A percentile compares a stretch with the other conserved stretches of the same genome.
Evolutionary conservation across 257 asterid species (phyloP).

Genomic region (Jasminum sambac): DNA sequence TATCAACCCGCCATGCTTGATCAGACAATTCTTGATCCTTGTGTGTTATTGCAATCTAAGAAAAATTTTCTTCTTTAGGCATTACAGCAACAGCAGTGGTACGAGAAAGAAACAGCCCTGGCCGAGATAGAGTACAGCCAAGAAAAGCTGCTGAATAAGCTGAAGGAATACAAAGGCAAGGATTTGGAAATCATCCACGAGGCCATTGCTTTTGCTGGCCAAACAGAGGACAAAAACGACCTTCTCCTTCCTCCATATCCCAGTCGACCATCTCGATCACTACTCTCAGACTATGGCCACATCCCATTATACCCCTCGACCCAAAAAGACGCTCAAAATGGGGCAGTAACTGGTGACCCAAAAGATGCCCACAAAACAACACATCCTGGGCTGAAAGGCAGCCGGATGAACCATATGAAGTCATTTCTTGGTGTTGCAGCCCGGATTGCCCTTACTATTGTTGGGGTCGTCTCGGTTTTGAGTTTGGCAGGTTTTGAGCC

Average conservation of each 20-base stretch:
- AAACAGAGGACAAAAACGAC: slow-evolving; percentile 71
- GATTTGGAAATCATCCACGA: slow-evolving; percentile 76
- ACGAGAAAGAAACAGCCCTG: slow-evolving; percentile 78
- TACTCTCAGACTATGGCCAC: slow-evolving; percentile 46
- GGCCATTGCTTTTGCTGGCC: slow-evolving; percentile 83
- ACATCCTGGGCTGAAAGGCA: slow-evolving; percentile 30
- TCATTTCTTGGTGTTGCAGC: slow-evolving; percentile 52
- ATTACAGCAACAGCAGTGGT: slow-evolving; percentile 84
- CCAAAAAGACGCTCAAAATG: slow-evolving; percentile 50
- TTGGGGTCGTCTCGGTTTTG: slow-evolving; percentile 62
- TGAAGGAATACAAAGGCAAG: slow-evolving; percentile 84
- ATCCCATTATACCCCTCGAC: slow-evolving; percentile 41
- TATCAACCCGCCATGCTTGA: neutral
- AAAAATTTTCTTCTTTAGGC: slow-evolving; percentile 38
- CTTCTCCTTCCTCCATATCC: slow-evolving; percentile 98
- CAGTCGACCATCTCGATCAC: slow-evolving; percentile 58
- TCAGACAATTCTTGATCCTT: neutral
- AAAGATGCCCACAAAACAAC: slow-evolving; percentile 23
- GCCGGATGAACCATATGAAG: slow-evolving; percentile 40
- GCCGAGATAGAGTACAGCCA: slow-evolving; percentile 77
- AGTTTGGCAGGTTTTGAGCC: slow-evolving; percentile 84
- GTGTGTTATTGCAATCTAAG: neutral
- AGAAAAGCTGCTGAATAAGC: slow-evolving; percentile 70
- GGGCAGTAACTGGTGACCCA: slow-evolving; percentile 23
- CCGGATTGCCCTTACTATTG: slow-evolving; percentile 63